phyloP scores from a whole-genome alignment of 2,329 filamentous ascomycete genomes.

The Onygenales sp. region DNA sequence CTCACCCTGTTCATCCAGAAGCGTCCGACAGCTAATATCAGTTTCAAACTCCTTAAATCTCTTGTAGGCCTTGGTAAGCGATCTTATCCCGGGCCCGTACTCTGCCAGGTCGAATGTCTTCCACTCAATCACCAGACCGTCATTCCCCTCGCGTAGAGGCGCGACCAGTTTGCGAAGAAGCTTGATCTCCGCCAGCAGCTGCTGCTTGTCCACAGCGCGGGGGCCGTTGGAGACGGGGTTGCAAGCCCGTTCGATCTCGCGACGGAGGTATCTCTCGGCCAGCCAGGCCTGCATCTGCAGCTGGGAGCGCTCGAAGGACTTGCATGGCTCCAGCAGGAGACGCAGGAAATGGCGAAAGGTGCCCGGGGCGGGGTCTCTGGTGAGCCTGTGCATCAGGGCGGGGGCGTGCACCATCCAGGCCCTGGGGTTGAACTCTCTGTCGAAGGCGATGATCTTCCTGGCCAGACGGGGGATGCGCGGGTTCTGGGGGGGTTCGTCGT shows the following conservation, averaged over 20 bases:
- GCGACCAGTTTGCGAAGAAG: constrained; percentile 16
- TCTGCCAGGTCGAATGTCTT: constrained; percentile 7
- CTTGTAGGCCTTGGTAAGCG: constrained; percentile 13
- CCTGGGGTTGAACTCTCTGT: background rate
- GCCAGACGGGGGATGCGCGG: background rate
- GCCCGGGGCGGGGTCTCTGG: constrained; percentile 11
- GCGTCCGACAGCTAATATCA: constrained; percentile 7
- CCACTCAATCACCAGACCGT: constrained; percentile 13
- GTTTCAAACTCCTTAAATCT: constrained; percentile 17
- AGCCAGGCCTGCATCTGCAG: constrained; percentile 55
- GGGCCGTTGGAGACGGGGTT: constrained; percentile 1
- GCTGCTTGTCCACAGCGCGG: constrained; percentile 11
- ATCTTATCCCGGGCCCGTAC: constrained; percentile 6
- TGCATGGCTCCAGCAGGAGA: constrained; percentile 30
- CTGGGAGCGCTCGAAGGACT: constrained; percentile 56
- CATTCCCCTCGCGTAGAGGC: constrained; percentile 13
- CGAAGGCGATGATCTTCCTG: background rate
- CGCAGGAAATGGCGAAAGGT: constrained; percentile 18
- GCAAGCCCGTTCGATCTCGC: background rate
- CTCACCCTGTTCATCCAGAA: constrained; percentile 11
- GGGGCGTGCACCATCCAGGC: constrained; percentile 7
- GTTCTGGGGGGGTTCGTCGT: background rate
- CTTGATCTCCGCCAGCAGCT: constrained; percentile 15
- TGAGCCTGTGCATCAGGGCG: constrained; percentile 5
- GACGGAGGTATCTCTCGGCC: constrained; percentile 31